A percentile compares a stretch with the other conserved stretches of the same genome.
Evolutionary conservation across 345 rosid genomes (phyloP).

Genomic region (Euphorbia peplus): DNA sequence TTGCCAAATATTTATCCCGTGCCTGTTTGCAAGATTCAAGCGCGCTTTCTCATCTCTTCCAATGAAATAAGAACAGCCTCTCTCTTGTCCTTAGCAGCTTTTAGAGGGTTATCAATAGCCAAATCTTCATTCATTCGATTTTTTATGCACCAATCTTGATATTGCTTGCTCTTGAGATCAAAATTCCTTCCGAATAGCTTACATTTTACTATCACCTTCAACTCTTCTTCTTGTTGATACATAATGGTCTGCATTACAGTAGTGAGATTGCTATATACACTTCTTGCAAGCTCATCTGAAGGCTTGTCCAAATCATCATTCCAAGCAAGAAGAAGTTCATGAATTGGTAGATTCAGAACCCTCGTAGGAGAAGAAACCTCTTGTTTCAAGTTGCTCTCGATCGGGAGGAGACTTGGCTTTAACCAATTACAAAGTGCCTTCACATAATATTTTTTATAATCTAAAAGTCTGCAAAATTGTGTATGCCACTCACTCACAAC

Average conservation of each 20-base stretch:
- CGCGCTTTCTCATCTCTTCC: conserved; percentile 69
- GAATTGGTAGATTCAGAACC: conserved; percentile 58
- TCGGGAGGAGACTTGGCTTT: conserved; percentile 72
- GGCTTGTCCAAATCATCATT: conserved; percentile 52
- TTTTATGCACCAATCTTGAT: conserved; percentile 64
- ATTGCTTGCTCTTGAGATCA: conserved; percentile 44
- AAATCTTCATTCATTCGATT: conserved; percentile 45
- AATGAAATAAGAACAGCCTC: conserved; percentile 42
- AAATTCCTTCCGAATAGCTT: conserved; percentile 58
- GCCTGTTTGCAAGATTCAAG: conserved; percentile 55
- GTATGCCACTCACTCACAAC: conserved; percentile 78
- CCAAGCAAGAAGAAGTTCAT: conserved; percentile 62
- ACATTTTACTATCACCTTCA: conserved; percentile 49
- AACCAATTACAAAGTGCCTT: conserved; percentile 66
- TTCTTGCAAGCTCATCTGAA: conserved; percentile 67
- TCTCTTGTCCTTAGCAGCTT: conserved; percentile 48
- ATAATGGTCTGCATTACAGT: conserved; percentile 60
- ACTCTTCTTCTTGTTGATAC: conserved; percentile 65
- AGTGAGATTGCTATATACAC: conserved; percentile 53
- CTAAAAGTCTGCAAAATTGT: conserved; percentile 65
- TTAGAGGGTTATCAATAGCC: conserved; percentile 39
- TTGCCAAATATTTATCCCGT: conserved; percentile 70
- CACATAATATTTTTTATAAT: conserved; percentile 63
- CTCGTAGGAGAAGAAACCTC: conserved; percentile 89
- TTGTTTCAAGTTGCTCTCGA: conserved; percentile 88